These are phyloP conservation scores for Carex sylvatica DNA, from an alignment of 202 grass and related monocot genomes.

Conservation along the genomic window DNA sequence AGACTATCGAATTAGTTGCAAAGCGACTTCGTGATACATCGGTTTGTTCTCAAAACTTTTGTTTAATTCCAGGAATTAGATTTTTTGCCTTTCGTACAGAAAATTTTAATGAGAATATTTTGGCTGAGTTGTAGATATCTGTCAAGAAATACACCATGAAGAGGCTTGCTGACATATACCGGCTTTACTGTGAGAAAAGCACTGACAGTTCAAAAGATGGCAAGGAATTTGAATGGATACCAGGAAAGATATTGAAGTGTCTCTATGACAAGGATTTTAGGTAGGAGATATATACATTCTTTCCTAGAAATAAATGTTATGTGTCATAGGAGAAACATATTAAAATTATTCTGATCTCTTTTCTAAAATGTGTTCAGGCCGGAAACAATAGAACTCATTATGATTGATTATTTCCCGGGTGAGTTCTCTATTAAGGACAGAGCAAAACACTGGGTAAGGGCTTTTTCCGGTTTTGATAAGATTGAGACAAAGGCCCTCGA, in stretches of 20 bases:
- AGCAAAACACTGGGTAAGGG: constrained; percentile 89
- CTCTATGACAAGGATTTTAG: constrained; percentile 98
- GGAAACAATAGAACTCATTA: constrained; percentile 74
- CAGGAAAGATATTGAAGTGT: constrained; percentile 96
- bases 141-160: constrained; percentile 97
- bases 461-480: constrained; percentile 86
- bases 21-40: constrained; percentile 99
- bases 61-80: constrained; percentile 9
- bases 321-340: not conserved
- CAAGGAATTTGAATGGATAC: constrained; percentile 95
- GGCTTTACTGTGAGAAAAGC: constrained; percentile 58
- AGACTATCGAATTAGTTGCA: constrained; percentile 70
- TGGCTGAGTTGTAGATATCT: constrained; percentile 37
- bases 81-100: constrained; percentile 20
- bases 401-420: constrained; percentile 78
- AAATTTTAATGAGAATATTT: constrained; percentile 29
- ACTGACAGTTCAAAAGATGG: constrained; percentile 48
- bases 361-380: constrained; percentile 50
- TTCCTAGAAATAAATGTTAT: not conserved
- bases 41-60: constrained; percentile 49
- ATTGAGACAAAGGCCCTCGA: constrained; percentile 92
- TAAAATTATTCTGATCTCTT: constrained; percentile 12
- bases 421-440: constrained; percentile 76
- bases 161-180: constrained; percentile 88
- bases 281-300: constrained; percentile 43